Evolutionary conservation across 495 filamentous ascomycete species (phyloP), one percentile per base, ranked within the genome.

Genomic region (Lasiosphaeria ovina): DNA sequence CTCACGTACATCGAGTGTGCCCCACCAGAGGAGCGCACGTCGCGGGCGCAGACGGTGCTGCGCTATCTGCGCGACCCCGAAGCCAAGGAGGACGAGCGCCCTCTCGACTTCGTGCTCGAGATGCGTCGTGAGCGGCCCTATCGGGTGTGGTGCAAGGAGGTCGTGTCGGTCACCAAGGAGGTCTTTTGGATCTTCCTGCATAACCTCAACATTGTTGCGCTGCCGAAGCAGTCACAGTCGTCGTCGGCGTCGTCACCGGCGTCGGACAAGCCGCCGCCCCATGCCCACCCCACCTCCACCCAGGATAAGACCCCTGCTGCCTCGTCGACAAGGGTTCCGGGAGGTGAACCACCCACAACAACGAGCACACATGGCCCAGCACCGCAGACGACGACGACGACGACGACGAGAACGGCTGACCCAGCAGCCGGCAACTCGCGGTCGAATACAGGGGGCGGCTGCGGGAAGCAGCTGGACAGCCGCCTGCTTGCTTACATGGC

Each of bases 131-230:
- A 90, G 35, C 84, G 94, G 0, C 94, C 94, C 0, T 98, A 97
- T 69, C 87, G 89, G 10, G 85, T 95, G 11, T 98, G 94, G 94
- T 89, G 87, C 76, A 93, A 91, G 72, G 94, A 98, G 71, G 85
- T 93, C 16, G 85, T 85, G 54, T 91, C 88, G 64, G 92, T 98
- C 49, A 96, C 91, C 38, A 98, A 98, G 73, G 94, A 98, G 72
- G 94, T 98, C 34, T 98, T 98, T 72, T 98, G 94, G 94, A 98
- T 98, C 68, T 98, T 98, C 76, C 80, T 97, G 57, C 94, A 98
- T 70, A 87, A 93, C 59, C 76, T 93, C 52, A 98, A 98, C 65
- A 87, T 97, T 60, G 83, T 98, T 54, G 84, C 90, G 47, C 66
- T 87, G 33, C 81, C 42, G 31, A 47, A 47, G 44, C 12, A 5